Evolutionary conservation across 768 basidiomycete genomes (phyloP).

Genomic region (Leccinellum albellum): DNA sequence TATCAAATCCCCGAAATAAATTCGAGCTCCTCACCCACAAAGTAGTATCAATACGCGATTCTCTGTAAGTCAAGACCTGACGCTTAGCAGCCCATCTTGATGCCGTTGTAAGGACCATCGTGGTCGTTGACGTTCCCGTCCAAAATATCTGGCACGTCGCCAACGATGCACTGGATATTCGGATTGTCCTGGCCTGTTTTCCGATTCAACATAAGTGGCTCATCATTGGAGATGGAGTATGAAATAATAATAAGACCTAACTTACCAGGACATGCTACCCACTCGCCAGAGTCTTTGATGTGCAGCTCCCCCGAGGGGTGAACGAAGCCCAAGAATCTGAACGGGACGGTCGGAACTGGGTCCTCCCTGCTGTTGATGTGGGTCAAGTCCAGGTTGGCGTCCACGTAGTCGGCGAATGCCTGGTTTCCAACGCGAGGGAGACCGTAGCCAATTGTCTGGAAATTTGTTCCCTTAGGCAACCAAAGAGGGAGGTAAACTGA

Average conservation of each 20-base stretch:
- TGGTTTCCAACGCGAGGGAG: not conserved
- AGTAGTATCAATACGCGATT: too few species aligned
- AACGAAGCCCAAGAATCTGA: slow-evolving; percentile 35
- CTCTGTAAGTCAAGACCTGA: too few species aligned
- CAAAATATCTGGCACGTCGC: slow-evolving; percentile 39
- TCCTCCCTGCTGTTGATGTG: slow-evolving; percentile 54
- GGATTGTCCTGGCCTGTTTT: slow-evolving; percentile 52
- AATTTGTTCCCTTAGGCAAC: not conserved
- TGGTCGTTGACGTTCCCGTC: slow-evolving; percentile 42
- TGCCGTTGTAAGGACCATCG: slow-evolving; percentile 35
- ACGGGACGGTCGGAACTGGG: slow-evolving; percentile 34
- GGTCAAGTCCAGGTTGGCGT: slow-evolving; percentile 41
- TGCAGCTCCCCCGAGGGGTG: slow-evolving; percentile 43
- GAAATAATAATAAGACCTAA: not conserved
- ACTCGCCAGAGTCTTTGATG: slow-evolving; percentile 43
- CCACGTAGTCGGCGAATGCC: not conserved
- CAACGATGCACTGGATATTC: slow-evolving; percentile 30
- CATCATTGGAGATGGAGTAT: not conserved
- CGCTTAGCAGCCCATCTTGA: slow-evolving; percentile 24
- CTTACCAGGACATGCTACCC: slow-evolving; percentile 53
- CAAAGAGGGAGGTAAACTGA: not conserved
- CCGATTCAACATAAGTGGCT: not conserved
- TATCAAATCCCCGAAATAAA: too few species aligned
- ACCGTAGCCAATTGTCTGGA: slow-evolving; percentile 21
- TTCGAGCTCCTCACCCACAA: too few species aligned